Conservation (phyloP, 2,329 filamentous ascomycete genomes). For the Shiraia sp. region DNA sequence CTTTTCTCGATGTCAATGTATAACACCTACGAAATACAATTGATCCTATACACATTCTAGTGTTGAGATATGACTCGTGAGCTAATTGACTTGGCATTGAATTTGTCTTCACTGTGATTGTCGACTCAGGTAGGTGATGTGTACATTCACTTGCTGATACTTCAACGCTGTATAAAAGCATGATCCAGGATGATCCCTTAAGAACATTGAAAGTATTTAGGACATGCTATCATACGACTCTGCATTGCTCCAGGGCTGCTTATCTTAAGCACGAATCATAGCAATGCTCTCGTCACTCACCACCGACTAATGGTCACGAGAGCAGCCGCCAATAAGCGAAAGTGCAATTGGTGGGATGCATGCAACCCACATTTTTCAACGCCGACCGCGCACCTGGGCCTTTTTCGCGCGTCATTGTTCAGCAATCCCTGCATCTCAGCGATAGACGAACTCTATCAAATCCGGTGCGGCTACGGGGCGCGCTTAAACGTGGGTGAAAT, state of each 20-base stretch:
- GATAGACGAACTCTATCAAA: constrained; percentile 15
- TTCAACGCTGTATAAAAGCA: too few species aligned
- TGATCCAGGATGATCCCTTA: too few species aligned
- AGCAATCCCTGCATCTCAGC: constrained; percentile 11
- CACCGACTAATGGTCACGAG: constrained; percentile 16
- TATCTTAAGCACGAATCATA: too few species aligned
- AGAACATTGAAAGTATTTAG: too few species aligned
- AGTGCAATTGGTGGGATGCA: constrained; percentile 11
- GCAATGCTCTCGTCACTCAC: constrained; percentile 1
- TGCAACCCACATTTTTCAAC: constrained; percentile 8
- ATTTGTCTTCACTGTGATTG: too few species aligned
- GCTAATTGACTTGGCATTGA: too few species aligned
- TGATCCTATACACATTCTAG: too few species aligned
- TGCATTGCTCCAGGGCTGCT: too few species aligned
- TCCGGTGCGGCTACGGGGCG: constrained; percentile 20
- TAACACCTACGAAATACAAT: constrained; percentile 31
- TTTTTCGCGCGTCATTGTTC: constrained; percentile 18
- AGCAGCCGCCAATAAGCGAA: constrained; percentile 16
- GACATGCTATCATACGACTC: too few species aligned
- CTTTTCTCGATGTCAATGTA: constrained; percentile 28
- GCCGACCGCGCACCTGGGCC: constrained; percentile 8
- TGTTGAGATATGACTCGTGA: too few species aligned
- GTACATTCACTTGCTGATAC: constrained; percentile 5
- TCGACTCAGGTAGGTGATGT: too few species aligned
- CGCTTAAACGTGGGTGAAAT: constrained; percentile 13